Base-by-base conservation (phyloP, 352 stramenopile genomes). In the Globisporangium ultimum region DNA sequence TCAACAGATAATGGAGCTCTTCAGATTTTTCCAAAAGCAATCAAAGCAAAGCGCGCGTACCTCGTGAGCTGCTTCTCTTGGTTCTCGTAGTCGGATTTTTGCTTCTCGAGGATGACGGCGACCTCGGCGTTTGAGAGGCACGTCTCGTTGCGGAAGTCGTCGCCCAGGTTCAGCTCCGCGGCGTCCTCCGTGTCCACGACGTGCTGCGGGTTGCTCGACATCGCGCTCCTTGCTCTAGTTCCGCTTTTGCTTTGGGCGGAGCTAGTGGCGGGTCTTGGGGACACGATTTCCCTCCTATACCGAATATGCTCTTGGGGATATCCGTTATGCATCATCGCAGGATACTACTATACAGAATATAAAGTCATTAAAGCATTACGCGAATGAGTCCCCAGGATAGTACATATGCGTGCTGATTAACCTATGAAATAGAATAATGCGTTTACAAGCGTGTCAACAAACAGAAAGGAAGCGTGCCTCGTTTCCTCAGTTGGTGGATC, bases 71-170 rank as follows among this genome's bases (percentile, higher is more conserved):
- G 83, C 68, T 95, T 95, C 72, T 95, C 87, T 64, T 95, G 85
- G 68, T 86, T 93, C 71, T 96, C 88, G 72, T 95, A 96, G 68
- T 96, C 84, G 36, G 76, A 80, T 67, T 95, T 95, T 46, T 94
- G 87, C 79, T 96, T 95, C 67, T 96, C 86, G 38, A 96, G 72
- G 55, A 96, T 94, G 15, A 96, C 88, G 1, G 88, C 88, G 17
- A 96, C 88, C 61, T 96, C 87, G 34, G 88, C 88, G 54, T 96
- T 96, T 3, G 87, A 94, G 54, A 96, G 73, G 64, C 88, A 96
- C 53, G 84, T 94, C 68, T 95, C 87, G 57, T 91, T 75, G 62
- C 89, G 80, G 69, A 96, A 96, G 64, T 96, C 88, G 53, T 91
- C 83, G 53, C 87, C 87, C 43, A 96, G 69, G 67, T 90, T 93